phyloP scores from a whole-genome alignment of 768 basidiomycete species.

The Tremella mesenterica region DNA sequence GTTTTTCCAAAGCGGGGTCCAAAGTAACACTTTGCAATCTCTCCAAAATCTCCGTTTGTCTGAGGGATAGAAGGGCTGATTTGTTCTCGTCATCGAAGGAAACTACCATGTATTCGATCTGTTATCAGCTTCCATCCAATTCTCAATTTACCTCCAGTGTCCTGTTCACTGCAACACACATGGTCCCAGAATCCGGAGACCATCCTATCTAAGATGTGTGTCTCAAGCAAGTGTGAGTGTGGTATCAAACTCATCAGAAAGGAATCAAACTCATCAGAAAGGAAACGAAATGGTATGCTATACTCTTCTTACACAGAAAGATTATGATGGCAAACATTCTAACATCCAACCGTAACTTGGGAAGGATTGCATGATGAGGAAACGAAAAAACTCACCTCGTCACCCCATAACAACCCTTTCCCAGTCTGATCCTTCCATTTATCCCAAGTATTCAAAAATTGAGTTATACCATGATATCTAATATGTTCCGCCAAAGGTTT shows the following conservation, averaged over 20 bases:
- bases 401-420: conserved; percentile 93
- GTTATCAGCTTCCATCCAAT: conserved; percentile 4
- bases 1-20: conserved; percentile 50
- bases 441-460: conserved; percentile 90
- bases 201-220: no score
- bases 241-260: no score
- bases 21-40: conserved; percentile 63
- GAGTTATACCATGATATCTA: conserved; percentile 81
- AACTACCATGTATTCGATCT: conserved; percentile 97
- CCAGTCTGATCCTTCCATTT: conserved; percentile 80
- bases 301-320: no score
- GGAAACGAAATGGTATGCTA: no score
- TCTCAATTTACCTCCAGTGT: no score
- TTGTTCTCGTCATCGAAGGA: conserved; percentile 67
- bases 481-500: conserved; percentile 83
- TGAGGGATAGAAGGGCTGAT: conserved; percentile 80
- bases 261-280: no score
- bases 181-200: no score
- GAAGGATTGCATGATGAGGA: no score
- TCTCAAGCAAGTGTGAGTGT: no score
- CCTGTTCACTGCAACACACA: no score
- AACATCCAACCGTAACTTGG: no score
- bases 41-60: conserved; percentile 85
- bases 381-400: conserved; percentile 61
- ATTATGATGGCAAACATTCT: no score